phyloP scores from a whole-genome alignment of 2,329 filamentous ascomycete species.

The Clonostachys chloroleuca region DNA sequence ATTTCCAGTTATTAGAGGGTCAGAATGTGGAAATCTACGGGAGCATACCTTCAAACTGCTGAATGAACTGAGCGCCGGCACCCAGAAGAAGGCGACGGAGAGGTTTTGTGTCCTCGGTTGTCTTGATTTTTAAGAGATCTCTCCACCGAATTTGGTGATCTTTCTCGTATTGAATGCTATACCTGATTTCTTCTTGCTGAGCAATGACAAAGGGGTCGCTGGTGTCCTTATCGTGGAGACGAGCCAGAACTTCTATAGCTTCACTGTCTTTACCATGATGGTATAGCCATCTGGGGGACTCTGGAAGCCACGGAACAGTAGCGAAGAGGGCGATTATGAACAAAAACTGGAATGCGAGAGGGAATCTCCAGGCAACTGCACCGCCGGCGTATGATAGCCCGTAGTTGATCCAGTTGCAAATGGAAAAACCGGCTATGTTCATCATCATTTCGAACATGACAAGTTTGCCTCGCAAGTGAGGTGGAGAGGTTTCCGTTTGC shows the following conservation, averaged over 20 bases:
- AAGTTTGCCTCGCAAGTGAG: conserved; percentile 16
- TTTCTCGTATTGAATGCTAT: neutral
- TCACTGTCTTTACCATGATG: conserved; percentile 24
- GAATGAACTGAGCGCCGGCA: conserved; percentile 29
- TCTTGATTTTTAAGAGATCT: conserved; percentile 12
- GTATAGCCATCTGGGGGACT: conserved; percentile 41
- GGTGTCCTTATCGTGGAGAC: conserved; percentile 13
- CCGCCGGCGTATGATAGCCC: conserved; percentile 22
- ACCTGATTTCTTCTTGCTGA: conserved; percentile 37
- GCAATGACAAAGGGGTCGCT: conserved; percentile 14
- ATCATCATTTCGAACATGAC: conserved; percentile 17
- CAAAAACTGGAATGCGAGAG: conserved; percentile 20
- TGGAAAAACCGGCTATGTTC: conserved; percentile 19
- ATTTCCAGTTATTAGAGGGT: neutral
- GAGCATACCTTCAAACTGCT: conserved; percentile 17
- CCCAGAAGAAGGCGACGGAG: conserved; percentile 23
- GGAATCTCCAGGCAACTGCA: conserved; percentile 22
- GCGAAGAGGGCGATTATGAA: conserved; percentile 34
- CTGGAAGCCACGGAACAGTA: conserved; percentile 19
- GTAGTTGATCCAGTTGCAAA: conserved; percentile 22
- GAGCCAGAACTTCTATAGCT: conserved; percentile 12
- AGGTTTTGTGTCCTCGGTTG: conserved; percentile 12
- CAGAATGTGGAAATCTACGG: neutral
- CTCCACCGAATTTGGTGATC: conserved; percentile 17
- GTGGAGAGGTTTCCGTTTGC: conserved; percentile 18